Evolutionary conservation across 1,284 basidiomycete genomes (phyloP), one percentile per base, ranked within the genome.

Genomic region (Moniliophthora roreri): DNA sequence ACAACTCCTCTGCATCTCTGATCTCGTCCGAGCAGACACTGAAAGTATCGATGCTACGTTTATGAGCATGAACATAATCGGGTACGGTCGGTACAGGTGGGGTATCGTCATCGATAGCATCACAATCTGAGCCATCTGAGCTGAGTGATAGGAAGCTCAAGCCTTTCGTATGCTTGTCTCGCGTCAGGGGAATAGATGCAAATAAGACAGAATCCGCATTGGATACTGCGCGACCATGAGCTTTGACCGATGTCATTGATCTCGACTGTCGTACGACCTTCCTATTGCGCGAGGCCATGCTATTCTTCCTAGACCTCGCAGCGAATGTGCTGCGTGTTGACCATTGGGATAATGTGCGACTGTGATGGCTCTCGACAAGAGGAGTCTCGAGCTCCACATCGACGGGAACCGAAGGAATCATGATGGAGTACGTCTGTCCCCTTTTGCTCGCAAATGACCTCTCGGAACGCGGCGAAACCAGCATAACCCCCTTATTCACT

Each of bases 101-200:
- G 16, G 24, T 15, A n/a, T 24, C 21, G 2, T 32, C 21, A 13
- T 46, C 13, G 21, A n/a, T 36, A 9, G n/a, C 21, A 21, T 52
- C 50, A 13, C 16, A 18, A 9, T 40, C 41, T 11, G 41, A 44
- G 2, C 41, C 41, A 8, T 44, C 41, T 10, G 51, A 52, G 20
- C 32, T 21, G 26, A 52, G 46, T 10, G 51, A 46, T 20, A 52
- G 34, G 23, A 52, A 52, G 32, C 51, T 52, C 26, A 21, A 10
- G 11, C 35, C 51, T 28, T 47, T 52, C 16, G n/a, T 47, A 32
- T 52, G 51, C 16, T 44, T 24, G 9, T 8, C 24, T 15, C 15
- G 18, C 21, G 18, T 24, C 10, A 44, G 6, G 6, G 41, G 41
- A 44, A 23, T 44, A 10, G 41, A 23, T 5, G 41, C 18, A 26